phyloP scores from a whole-genome alignment of 257 asterid species.

The Rehmannia glutinosa region DNA sequence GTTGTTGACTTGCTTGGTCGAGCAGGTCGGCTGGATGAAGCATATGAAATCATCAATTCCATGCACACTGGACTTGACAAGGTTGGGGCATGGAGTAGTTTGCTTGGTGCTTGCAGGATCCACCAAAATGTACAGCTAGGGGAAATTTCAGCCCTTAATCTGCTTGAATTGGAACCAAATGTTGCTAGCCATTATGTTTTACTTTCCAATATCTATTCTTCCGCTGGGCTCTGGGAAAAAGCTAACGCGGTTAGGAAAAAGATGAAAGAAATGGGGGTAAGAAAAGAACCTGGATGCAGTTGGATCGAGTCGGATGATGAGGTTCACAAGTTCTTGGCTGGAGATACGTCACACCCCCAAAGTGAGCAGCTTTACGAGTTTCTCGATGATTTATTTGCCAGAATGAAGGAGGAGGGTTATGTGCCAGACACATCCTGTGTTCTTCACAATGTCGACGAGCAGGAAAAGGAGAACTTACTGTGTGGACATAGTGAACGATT shows the following conservation, averaged over 20 bases:
- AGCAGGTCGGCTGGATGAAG: slow-evolving; percentile 72
- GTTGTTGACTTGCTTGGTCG: slow-evolving; percentile 82
- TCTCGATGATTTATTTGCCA: slow-evolving; percentile 37
- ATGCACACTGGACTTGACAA: slow-evolving; percentile 52
- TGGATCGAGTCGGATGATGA: slow-evolving; percentile 65
- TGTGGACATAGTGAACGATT: slow-evolving; percentile 88
- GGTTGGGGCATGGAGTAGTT: slow-evolving; percentile 80
- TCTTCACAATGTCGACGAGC: slow-evolving; percentile 77
- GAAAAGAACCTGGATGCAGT: slow-evolving; percentile 86
- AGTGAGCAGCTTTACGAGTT: slow-evolving; percentile 50
- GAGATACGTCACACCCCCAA: slow-evolving; percentile 63
- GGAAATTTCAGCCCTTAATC: slow-evolving; percentile 61
- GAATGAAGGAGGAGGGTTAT: slow-evolving; percentile 73
- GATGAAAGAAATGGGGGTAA: slow-evolving; percentile 66
- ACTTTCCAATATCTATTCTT: slow-evolving; percentile 72
- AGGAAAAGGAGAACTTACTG: slow-evolving; percentile 62
- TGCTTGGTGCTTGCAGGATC: slow-evolving; percentile 72
- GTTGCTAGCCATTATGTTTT: slow-evolving; percentile 81
- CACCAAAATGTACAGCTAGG: slow-evolving; percentile 72
- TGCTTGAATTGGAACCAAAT: slow-evolving; percentile 61
- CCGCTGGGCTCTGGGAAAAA: slow-evolving; percentile 73
- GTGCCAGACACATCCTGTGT: slow-evolving; percentile 84
- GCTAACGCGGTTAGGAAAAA: slow-evolving; percentile 53
- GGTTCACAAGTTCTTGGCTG: slow-evolving; percentile 79
- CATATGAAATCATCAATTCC: slow-evolving; percentile 40